Percentiles rank a stretch among this genome's conserved stretches.
Evolutionary conservation across 2,329 filamentous ascomycete species (phyloP).

Genomic region (Pseudogymnoascus verrucosus): DNA sequence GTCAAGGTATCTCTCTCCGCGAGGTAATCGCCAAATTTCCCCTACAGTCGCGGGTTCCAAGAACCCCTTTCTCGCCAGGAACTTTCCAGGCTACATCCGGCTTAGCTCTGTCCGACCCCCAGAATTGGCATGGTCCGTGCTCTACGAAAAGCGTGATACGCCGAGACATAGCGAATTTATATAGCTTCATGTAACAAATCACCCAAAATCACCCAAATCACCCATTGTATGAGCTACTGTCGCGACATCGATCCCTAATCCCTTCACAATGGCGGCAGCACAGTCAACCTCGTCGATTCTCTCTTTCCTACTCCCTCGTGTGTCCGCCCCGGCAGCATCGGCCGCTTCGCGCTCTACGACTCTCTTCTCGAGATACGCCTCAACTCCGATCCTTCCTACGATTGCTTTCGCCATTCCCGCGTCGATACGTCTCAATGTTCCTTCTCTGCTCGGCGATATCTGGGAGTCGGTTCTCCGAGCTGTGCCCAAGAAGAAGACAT

Average conservation of each 20-base stretch:
- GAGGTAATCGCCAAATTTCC: constrained; percentile 10
- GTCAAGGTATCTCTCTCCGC: constrained; percentile 9
- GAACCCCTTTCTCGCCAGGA: constrained; percentile 10
- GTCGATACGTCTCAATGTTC: constrained; percentile 51
- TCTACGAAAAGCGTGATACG: constrained; percentile 9
- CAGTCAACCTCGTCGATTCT: constrained; percentile 34
- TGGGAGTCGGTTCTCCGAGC: constrained; percentile 91
- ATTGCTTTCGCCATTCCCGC: constrained; percentile 52
- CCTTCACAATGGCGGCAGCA: constrained; percentile 37
- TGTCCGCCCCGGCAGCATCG: constrained; percentile 37
- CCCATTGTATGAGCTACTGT: not conserved
- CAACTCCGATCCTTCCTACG: constrained; percentile 43
- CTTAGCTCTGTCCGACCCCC: not conserved
- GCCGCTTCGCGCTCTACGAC: constrained; percentile 37
- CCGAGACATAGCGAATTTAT: not conserved
- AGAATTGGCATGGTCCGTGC: constrained; percentile 7
- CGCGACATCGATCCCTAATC: not conserved
- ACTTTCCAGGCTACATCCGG: constrained; percentile 8
- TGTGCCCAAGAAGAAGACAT: constrained; percentile 98
- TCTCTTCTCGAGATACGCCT: constrained; percentile 38
- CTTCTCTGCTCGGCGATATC: constrained; percentile 67
- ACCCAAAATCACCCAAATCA: not conserved
- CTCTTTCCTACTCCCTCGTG: constrained; percentile 47
- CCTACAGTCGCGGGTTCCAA: constrained; percentile 3
- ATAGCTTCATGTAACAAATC: constrained; percentile 1